Evolutionary conservation across 768 basidiomycete genomes (phyloP), one percentile per base, ranked within the genome.

Genomic region (Leccinum variicolor): DNA sequence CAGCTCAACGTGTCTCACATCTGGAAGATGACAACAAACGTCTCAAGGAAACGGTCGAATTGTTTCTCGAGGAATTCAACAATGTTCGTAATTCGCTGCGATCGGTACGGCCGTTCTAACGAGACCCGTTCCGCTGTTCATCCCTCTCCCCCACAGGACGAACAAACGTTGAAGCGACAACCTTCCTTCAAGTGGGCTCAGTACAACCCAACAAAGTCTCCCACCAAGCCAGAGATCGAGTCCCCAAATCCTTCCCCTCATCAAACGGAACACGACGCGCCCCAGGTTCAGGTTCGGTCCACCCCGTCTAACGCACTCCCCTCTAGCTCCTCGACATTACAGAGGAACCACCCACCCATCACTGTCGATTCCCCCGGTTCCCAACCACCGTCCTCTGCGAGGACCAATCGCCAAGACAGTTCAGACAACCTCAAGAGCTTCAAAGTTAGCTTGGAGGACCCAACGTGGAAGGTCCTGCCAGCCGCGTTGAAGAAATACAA

Each of bases 401-500:
- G 55, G 53, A 65, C 78, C 3, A 84, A 83, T 63, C 77, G 84
- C 29, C 84, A 87, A 65, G 89, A 91, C 43, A 90, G 84, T 62
- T 71, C 77, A 11, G 81, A 86, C 65, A 92, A 91, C 64, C 79
- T 92, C 61, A 93, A 95, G 77, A 92, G 89, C 66, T 98, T 99
- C 84, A 94, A 96, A 73, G 96, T 99, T 58, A 97, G 92, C 62
- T 73, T 99, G 56, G 96, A 98, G 54, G 97, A 99, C 70, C 97
- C 97, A 0, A 97, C 96, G 31, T 98, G 92, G 89, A 98, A 98
- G 70, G 97, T 99, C 21, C 78, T 99, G 15, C 97, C 97, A 2
- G 97, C 97, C 0, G 97, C 97, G 15, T 77, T 99, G 61, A 98
- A 98, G 77, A 98, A 98, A 74, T 99, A 99, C 73, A 94, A 92